Conservation (phyloP, 164 flowering plant genomes). For the Liriodendron chinense region DNA sequence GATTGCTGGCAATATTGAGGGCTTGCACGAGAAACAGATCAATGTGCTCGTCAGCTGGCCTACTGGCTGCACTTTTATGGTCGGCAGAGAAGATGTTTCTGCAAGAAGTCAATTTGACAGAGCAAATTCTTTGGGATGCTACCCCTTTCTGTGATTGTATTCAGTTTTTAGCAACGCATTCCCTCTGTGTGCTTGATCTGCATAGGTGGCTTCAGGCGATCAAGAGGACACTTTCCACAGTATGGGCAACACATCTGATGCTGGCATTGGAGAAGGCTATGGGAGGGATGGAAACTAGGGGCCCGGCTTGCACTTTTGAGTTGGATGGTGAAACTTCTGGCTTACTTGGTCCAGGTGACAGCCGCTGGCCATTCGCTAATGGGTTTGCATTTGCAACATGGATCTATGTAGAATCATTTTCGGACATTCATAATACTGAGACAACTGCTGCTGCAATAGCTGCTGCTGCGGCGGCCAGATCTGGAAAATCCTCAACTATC, state of each 20-base stretch:
- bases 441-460: slow-evolving; percentile 98
- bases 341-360: slow-evolving; percentile 94
- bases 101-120: slow-evolving; percentile 40
- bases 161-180: slow-evolving; percentile 81
- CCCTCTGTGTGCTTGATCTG: slow-evolving; percentile 76
- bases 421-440: slow-evolving; percentile 88
- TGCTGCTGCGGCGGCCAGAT: slow-evolving; percentile 93
- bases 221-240: slow-evolving; percentile 52
- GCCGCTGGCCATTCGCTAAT: slow-evolving; percentile 95
- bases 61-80: slow-evolving; percentile 68
- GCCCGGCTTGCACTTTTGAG: slow-evolving; percentile 92
- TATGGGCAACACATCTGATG: slow-evolving; percentile 67
- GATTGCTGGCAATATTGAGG: slow-evolving; percentile 79
- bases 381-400: slow-evolving; percentile 98
- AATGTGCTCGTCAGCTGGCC: slow-evolving; percentile 87
- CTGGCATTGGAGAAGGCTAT: slow-evolving; percentile 87
- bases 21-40: slow-evolving; percentile 95
- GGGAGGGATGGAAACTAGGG: slow-evolving; percentile 78
- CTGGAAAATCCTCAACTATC: slow-evolving; percentile 92
- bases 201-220: slow-evolving; percentile 77
- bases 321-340: slow-evolving; percentile 99
- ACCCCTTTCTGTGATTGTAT: slow-evolving; percentile 78
- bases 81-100: slow-evolving; percentile 74
- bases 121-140: slow-evolving; percentile 67
- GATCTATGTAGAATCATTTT: slow-evolving; percentile 98